Evolutionary conservation across 441 rosid species (phyloP).

Genomic region (Cnidoscolus chayamansa): DNA sequence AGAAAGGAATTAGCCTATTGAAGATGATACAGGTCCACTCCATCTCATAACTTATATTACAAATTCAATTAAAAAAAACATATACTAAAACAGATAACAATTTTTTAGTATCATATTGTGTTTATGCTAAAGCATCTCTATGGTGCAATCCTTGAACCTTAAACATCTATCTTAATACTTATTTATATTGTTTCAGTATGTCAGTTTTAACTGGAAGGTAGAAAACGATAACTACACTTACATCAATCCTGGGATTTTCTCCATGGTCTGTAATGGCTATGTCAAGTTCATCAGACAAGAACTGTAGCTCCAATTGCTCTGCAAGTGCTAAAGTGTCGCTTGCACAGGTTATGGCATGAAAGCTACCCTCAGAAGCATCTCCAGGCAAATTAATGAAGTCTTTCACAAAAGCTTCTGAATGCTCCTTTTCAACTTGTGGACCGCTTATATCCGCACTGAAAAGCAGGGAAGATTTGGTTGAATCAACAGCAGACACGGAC

Average conservation of each 20-base stretch:
- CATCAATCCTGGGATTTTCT: slow-evolving; percentile 79
- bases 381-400: slow-evolving; percentile 50
- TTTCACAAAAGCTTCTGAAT: slow-evolving; percentile 45
- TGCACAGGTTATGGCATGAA: slow-evolving; percentile 42
- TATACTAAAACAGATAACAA: neutral
- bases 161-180: neutral
- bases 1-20: slow-evolving; percentile 23
- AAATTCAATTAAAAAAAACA: neutral
- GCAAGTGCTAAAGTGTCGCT: slow-evolving; percentile 43
- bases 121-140: neutral
- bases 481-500: slow-evolving; percentile 45
- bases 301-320: slow-evolving; percentile 71
- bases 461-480: slow-evolving; percentile 47
- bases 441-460: slow-evolving; percentile 47
- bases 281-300: slow-evolving; percentile 76
- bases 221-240: slow-evolving; percentile 30
- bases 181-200: neutral
- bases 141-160: neutral
- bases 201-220: neutral
- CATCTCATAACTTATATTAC: neutral
- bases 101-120: neutral
- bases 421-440: slow-evolving; percentile 42
- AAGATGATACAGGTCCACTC: slow-evolving; percentile 5
- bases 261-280: slow-evolving; percentile 66
- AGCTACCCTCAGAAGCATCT: slow-evolving; percentile 45